Conservation (phyloP, 148 eudicot genomes). For the Suaeda aralocaspica region DNA sequence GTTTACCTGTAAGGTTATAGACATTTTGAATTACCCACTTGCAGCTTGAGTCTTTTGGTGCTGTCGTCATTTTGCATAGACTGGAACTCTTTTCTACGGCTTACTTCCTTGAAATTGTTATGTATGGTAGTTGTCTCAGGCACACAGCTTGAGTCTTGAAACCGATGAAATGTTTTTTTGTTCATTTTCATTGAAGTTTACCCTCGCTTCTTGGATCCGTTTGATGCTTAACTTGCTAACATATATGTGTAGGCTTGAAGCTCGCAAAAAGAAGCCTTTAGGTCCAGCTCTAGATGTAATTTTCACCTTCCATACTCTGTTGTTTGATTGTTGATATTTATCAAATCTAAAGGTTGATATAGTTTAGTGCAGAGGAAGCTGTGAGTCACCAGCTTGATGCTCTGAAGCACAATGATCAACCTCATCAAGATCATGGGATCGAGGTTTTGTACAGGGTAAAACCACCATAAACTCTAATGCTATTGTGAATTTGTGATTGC, state of each 20-base stretch:
- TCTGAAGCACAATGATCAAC: slow-evolving; percentile 88
- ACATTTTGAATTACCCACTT: not conserved
- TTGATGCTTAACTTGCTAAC: slow-evolving; percentile 8
- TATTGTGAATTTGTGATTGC: slow-evolving; percentile 3
- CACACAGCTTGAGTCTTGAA: not conserved
- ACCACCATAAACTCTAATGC: not conserved
- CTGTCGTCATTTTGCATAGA: not conserved
- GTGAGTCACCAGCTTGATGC: slow-evolving; percentile 88
- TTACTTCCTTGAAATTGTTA: not conserved
- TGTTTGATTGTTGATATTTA: slow-evolving; percentile 2
- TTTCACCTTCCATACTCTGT: slow-evolving; percentile 13
- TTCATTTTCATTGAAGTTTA: not conserved
- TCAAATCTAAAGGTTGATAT: slow-evolving; percentile 30
- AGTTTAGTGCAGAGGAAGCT: slow-evolving; percentile 98
- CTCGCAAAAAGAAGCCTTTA: slow-evolving; percentile 74
- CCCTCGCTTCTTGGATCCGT: not conserved
- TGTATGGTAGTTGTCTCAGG: too few species aligned
- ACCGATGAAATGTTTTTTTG: not conserved
- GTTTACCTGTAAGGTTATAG: too few species aligned
- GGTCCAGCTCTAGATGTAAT: slow-evolving; percentile 86
- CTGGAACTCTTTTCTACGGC: not conserved
- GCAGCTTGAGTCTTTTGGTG: not conserved
- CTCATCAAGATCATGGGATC: slow-evolving; percentile 82
- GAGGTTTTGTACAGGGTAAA: slow-evolving; percentile 96
- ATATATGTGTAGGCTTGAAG: slow-evolving; percentile 64